Percentiles rank a stretch among this genome's conserved stretches.
These are phyloP conservation scores for Aspergillus phoenicis DNA, from an alignment of 2,329 filamentous ascomycete genomes.

Conservation along the genomic window DNA sequence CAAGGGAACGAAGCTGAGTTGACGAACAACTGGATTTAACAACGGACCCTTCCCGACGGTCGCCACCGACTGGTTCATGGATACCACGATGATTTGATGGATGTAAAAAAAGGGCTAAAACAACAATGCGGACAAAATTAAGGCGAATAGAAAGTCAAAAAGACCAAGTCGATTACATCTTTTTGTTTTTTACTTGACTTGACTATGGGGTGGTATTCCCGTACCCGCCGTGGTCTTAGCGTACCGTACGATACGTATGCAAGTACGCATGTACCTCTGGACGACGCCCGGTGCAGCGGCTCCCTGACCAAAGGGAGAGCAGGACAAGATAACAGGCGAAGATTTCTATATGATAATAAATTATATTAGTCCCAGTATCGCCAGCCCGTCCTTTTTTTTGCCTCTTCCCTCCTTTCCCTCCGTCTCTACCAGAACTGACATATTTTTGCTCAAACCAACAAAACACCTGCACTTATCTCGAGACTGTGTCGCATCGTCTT, in stretches of 20 bases:
- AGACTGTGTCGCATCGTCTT: background rate
- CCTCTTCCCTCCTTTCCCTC: conserved; percentile 10
- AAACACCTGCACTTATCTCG: conserved; percentile 3
- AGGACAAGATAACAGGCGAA: conserved; percentile 20
- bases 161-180: background rate
- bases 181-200: no score
- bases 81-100: background rate
- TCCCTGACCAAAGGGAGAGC: conserved; percentile 20
- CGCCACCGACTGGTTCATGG: conserved; percentile 12
- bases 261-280: conserved; percentile 17
- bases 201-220: conserved; percentile 9
- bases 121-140: background rate
- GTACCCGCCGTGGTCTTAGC: conserved; percentile 17
- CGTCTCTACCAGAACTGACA: background rate
- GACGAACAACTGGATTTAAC: conserved; percentile 13
- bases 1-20: conserved; percentile 9
- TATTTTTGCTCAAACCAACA: background rate
- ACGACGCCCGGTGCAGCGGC: conserved; percentile 22
- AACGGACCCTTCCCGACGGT: conserved; percentile 10
- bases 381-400: conserved; percentile 11
- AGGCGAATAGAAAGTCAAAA: conserved; percentile 4
- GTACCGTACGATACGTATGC: conserved; percentile 23
- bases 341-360: conserved; percentile 22
- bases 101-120: conserved; percentile 5
- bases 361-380: conserved; percentile 16